phyloP scores from a whole-genome alignment of 2,329 filamentous ascomycete genomes.

The Akanthomyces uredinophilus region DNA sequence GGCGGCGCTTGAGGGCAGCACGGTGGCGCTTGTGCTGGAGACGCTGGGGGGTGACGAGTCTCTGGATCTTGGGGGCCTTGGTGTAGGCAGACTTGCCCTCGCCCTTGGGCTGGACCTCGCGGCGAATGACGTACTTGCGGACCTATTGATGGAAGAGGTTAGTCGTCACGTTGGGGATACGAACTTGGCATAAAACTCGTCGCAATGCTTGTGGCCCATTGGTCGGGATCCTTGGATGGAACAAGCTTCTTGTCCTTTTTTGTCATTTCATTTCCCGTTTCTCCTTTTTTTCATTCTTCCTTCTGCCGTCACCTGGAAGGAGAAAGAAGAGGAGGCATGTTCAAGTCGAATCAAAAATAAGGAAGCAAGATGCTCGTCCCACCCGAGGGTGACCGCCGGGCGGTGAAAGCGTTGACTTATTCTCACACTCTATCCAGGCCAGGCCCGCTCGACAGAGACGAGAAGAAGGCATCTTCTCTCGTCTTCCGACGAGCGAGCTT shows the following conservation, averaged over 20 bases:
- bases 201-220: neutral
- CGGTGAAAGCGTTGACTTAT: constrained; percentile 22
- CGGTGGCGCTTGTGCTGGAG: constrained; percentile 99
- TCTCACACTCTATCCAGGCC: constrained; percentile 58
- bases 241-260: constrained; percentile 14
- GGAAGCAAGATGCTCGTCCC: constrained; percentile 14
- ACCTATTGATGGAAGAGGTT: constrained; percentile 50
- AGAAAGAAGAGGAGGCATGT: neutral
- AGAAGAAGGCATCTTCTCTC: constrained; percentile 21
- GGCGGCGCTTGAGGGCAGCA: constrained; percentile 96
- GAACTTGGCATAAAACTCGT: constrained; percentile 5
- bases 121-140: constrained; percentile 99
- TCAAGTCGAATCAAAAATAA: constrained; percentile 8
- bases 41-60: constrained; percentile 97
- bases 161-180: neutral
- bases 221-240: neutral
- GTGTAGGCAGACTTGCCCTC: constrained; percentile 98
- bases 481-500: constrained; percentile 36
- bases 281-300: too few species aligned
- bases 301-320: neutral
- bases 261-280: neutral
- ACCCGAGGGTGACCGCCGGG: neutral
- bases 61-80: constrained; percentile 99
- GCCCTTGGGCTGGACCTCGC: constrained; percentile 93
- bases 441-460: neutral